Conservation (phyloP, 108 stramenopile species). For the Pseudonitzschia multiseries region DNA sequence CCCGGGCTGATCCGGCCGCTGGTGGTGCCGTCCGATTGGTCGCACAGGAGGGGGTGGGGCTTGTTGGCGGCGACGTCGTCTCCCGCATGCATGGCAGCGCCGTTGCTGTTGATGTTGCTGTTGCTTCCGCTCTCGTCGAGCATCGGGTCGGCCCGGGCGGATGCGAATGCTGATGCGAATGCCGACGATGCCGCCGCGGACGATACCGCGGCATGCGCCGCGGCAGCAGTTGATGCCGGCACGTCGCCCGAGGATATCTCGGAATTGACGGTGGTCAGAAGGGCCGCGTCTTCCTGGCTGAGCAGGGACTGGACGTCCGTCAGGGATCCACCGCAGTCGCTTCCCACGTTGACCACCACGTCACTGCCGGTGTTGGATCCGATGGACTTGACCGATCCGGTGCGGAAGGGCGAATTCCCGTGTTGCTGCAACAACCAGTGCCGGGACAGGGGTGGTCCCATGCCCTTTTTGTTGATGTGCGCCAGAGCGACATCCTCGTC, state of each 20-base stretch:
- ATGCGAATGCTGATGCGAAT: no score
- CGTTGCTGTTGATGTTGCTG: neutral
- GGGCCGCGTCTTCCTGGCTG: constrained; percentile 43
- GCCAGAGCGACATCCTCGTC: neutral
- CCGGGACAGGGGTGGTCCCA: constrained; percentile 60
- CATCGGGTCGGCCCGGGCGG: neutral
- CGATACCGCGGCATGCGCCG: neutral
- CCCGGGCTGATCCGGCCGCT: constrained; percentile 60
- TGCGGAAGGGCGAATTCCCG: constrained; percentile 14
- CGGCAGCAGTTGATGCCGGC: neutral
- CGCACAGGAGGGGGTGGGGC: constrained; percentile 29
- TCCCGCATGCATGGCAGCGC: no score
- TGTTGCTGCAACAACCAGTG: constrained; percentile 31
- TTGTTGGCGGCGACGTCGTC: neutral
- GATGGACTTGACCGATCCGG: constrained; percentile 46
- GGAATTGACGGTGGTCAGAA: constrained; percentile 3
- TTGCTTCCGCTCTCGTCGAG: neutral
- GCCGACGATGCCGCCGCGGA: no score
- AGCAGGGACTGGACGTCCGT: constrained; percentile 33
- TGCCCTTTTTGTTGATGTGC: constrained; percentile 46
- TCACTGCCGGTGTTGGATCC: constrained; percentile 40
- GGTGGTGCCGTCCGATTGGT: constrained; percentile 6
- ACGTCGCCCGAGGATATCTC: constrained; percentile 10
- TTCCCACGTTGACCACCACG: constrained; percentile 54
- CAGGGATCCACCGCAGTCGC: constrained; percentile 52